A percentile compares a stretch with the other conserved stretches of the same genome.
These are phyloP conservation scores for Hypoxylon subgilvum DNA, from an alignment of 495 filamentous ascomycete genomes.

Conservation along the genomic window DNA sequence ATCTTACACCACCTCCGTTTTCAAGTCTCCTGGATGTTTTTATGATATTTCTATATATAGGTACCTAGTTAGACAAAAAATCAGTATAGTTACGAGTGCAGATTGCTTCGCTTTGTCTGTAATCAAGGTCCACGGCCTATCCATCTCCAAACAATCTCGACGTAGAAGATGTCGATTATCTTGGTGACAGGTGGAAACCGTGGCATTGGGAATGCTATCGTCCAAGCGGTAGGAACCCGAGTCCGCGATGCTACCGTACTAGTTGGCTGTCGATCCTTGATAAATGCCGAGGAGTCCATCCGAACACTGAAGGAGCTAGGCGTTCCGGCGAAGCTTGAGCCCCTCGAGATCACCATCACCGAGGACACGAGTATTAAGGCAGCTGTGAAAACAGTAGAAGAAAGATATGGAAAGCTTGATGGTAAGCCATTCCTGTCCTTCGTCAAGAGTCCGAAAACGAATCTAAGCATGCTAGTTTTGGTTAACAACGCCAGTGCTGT, in stretches of 20 bases:
- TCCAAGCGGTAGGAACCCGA: slow-evolving; percentile 38
- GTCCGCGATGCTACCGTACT: slow-evolving; percentile 39
- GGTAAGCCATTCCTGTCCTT: neutral
- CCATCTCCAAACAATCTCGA: too few relatives aligned
- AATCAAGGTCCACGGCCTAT: too few relatives aligned
- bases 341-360: slow-evolving; percentile 12
- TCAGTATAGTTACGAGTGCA: too few relatives aligned
- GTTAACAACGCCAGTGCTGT: slow-evolving; percentile 13
- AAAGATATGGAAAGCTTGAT: slow-evolving; percentile 13
- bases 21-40: neutral
- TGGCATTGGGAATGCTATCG: slow-evolving; percentile 46
- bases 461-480: neutral
- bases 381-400: slow-evolving; percentile 9
- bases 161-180: slow-evolving; percentile 31
- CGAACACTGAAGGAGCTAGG: slow-evolving; percentile 2
- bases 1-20: slow-evolving; percentile 6
- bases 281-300: slow-evolving; percentile 9
- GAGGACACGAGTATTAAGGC: slow-evolving; percentile 12
- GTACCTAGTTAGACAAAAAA: too few relatives aligned
- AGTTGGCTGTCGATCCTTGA: slow-evolving; percentile 33
- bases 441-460: neutral
- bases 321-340: slow-evolving; percentile 11
- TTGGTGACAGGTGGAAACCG: slow-evolving; percentile 50
- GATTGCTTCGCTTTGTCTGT: too few relatives aligned
- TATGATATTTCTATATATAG: too few relatives aligned